Evolutionary conservation across 2,329 filamentous ascomycete species (phyloP), one percentile per base, ranked within the genome.

Genomic region (Aotearoamyces nothofagi): DNA sequence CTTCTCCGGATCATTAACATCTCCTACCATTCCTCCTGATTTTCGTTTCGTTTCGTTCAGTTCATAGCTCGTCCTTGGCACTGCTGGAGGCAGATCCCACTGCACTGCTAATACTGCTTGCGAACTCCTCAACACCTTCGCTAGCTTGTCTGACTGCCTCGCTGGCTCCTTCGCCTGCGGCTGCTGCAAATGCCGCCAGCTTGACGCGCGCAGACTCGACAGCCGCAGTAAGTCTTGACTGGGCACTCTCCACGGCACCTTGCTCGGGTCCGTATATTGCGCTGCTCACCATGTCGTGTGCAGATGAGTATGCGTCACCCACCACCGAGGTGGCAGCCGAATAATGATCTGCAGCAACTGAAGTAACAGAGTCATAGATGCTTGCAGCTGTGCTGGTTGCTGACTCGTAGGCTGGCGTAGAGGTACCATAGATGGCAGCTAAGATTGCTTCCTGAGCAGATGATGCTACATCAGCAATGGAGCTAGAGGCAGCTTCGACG

Each of bases 371-470:
- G 11, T 35, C 30, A n/a, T 36, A 38, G n/a, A 17, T 30, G 9
- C 38, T 35, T 6, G 26, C 37, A 4, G 26, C 34, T 14, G 38
- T 40, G 23, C 17, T 43, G 7, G 42, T 55, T 3, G 55, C 60
- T 15, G 52, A 55, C 20, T 61, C 61, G 19, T 56, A 47, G 5
- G 52, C 56, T 3, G 56, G 54, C 2, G 64, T 66, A 1, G 61
- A 53, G 1, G 61, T 61, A 12, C 69, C 66, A 39, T 69, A 74
- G 30, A 76, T 56, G 3, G 68, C 67, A 28, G 56, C 55, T 9
- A 57, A 66, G 32, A 73, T 63, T 2, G 63, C 68, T 14, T 54
- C 54, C 34, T 65, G 61, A 7, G 69, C 70, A 22, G 61, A 64
- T 5, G 56, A 53, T 5, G 61, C 66, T 5, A 67, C 63, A n/a